Percentiles rank a stretch among this genome's conserved stretches.
Evolutionary conservation across 2,329 filamentous ascomycete species (phyloP).

Genomic region (Xylaria multiplex): DNA sequence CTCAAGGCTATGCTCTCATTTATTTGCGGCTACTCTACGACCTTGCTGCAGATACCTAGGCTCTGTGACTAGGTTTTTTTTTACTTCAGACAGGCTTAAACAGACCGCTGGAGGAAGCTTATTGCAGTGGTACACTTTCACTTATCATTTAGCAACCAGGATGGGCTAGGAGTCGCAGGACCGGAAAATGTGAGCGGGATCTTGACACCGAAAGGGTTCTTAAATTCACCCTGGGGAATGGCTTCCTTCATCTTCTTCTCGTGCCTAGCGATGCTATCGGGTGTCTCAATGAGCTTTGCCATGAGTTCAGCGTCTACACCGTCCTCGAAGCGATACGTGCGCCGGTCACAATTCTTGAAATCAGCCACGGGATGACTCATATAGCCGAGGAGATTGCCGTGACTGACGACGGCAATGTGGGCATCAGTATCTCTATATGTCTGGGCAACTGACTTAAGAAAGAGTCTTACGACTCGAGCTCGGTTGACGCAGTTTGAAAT

Average conservation of each 20-base stretch:
- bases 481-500: not conserved
- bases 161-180: too few species aligned
- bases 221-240: too few species aligned
- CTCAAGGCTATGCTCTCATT: too few species aligned
- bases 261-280: not conserved
- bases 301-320: not conserved
- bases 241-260: not conserved
- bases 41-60: too few species aligned
- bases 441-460: not conserved
- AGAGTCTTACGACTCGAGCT: not conserved
- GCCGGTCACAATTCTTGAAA: slow-evolving; percentile 4
- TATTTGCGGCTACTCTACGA: too few species aligned
- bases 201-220: too few species aligned
- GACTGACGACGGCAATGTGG: slow-evolving; percentile 16
- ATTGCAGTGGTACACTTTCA: too few species aligned
- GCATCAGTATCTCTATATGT: not conserved
- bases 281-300: not conserved
- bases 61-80: too few species aligned
- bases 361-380: rapidly evolving
- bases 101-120: too few species aligned
- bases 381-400: not conserved
- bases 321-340: not conserved
- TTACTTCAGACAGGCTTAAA: too few species aligned
- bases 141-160: too few species aligned
- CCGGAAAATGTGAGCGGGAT: too few species aligned